Percentiles rank a stretch among this genome's conserved stretches.
Conservation (phyloP, 2,329 filamentous ascomycete genomes). For the Penicillium sp. region DNA sequence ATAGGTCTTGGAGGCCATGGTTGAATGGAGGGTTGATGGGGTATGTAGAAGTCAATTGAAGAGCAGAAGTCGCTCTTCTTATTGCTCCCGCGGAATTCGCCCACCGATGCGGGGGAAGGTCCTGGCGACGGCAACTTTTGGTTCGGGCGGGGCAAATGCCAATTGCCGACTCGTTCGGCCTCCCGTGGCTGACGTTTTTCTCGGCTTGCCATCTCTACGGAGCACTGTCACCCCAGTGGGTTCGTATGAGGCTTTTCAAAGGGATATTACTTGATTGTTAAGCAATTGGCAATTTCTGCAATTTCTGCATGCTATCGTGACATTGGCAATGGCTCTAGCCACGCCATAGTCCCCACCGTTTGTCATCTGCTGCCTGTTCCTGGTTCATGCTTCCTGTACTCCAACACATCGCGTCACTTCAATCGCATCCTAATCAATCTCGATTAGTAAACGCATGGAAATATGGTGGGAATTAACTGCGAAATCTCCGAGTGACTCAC, state of each 20-base stretch:
- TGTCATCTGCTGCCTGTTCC: not conserved
- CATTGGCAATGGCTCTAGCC: not conserved
- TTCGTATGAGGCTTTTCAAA: not conserved
- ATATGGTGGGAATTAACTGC: not conserved
- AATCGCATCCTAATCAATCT: constrained; percentile 27
- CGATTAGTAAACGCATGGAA: not conserved
- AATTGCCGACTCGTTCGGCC: constrained; percentile 55
- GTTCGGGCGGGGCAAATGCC: constrained; percentile 48
- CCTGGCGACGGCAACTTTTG: constrained; percentile 42
- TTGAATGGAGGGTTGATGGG: not conserved
- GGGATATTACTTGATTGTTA: constrained; percentile 6
- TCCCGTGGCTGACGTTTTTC: constrained; percentile 8
- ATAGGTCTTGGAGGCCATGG: constrained; percentile 47
- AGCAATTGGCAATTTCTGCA: constrained; percentile 3
- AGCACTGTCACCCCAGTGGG: constrained; percentile 7
- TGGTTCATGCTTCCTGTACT: constrained; percentile 18
- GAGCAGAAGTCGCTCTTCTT: not conserved
- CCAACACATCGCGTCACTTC: constrained; percentile 34
- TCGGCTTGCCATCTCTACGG: constrained; percentile 1
- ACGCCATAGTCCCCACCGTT: not conserved
- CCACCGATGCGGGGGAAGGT: constrained; percentile 34
- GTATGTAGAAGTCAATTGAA: not conserved
- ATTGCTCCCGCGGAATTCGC: not conserved
- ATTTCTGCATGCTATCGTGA: not conserved
- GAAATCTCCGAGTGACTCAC: constrained; percentile 19